Evolutionary conservation across 2,329 filamentous ascomycete genomes (phyloP).

Genomic region (Berkeleyomyces rouxiae): DNA sequence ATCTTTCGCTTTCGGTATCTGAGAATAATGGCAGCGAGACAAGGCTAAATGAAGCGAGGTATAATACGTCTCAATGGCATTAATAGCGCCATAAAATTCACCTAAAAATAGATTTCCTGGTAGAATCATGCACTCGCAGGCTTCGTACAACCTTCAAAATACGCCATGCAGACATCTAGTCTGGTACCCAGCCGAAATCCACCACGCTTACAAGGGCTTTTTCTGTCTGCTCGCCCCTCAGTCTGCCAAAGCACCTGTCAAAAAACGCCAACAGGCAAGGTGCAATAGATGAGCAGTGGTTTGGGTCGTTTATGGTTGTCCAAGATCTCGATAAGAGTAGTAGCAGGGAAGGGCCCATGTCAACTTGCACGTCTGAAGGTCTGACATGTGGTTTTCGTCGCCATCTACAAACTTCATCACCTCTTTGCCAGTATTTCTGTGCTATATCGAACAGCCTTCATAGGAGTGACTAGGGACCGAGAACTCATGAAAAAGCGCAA

Average conservation of each 20-base stretch:
- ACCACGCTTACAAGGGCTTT: not conserved
- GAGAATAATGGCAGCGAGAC: constrained; percentile 7
- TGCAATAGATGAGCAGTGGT: too few species aligned
- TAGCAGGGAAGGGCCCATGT: too few species aligned
- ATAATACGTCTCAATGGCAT: not conserved
- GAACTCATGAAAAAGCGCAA: too few species aligned
- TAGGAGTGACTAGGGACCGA: too few species aligned
- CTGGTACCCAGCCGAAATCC: not conserved
- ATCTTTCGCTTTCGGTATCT: not conserved
- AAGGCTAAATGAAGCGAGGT: constrained; percentile 3
- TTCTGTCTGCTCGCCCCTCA: not conserved
- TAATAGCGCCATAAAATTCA: not conserved
- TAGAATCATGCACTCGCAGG: not conserved
- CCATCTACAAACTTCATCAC: too few species aligned
- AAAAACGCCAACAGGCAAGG: too few species aligned
- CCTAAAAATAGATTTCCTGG: not conserved
- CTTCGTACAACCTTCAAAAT: not conserved
- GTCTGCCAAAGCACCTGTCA: not conserved
- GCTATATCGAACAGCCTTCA: too few species aligned
- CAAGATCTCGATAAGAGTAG: too few species aligned
- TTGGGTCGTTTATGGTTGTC: too few species aligned
- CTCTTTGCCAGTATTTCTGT: too few species aligned
- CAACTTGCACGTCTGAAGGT: too few species aligned
- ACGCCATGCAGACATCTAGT: not conserved
- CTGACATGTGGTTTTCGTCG: too few species aligned